Evolutionary conservation across 2,329 filamentous ascomycete genomes (phyloP).

Genomic region (Colletotrichum graminicola): DNA sequence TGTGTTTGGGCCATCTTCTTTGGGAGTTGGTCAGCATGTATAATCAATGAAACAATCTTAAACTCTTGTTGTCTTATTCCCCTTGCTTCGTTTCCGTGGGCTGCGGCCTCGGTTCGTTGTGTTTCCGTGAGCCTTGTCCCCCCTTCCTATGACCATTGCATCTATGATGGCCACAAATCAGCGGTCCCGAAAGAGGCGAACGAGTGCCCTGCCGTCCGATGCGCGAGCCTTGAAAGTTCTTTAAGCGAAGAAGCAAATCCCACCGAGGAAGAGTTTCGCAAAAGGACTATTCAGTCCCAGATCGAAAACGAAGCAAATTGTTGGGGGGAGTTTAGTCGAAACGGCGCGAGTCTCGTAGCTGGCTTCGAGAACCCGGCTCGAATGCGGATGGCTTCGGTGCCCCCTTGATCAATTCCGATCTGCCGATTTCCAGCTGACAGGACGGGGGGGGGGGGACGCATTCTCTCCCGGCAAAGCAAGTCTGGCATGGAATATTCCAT

Average conservation of each 20-base stretch:
- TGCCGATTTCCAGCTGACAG: neutral
- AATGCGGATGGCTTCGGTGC: neutral
- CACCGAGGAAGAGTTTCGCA: neutral
- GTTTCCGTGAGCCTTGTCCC: neutral
- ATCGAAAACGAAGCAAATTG: neutral
- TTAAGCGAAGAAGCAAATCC: neutral
- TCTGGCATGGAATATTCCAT: neutral
- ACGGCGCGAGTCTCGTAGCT: neutral
- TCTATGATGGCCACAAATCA: neutral
- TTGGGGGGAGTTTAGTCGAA: neutral
- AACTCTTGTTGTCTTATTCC: neutral
- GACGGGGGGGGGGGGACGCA: neutral
- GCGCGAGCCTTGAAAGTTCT: neutral
- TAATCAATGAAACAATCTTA: neutral
- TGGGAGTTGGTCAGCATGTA: neutral
- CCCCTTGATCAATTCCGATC: neutral
- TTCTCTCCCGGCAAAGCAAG: neutral
- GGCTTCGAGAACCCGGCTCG: neutral
- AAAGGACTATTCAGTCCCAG: neutral
- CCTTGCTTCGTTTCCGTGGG: neutral
- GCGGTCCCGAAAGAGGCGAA: neutral
- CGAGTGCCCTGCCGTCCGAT: neutral
- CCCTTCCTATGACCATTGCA: neutral
- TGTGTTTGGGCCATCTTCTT: neutral
- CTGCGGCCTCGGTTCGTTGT: neutral